Evolutionary conservation across 192 early-diverging fungal genomes (phyloP).

Genomic region (Paraglomus brasilianum): DNA sequence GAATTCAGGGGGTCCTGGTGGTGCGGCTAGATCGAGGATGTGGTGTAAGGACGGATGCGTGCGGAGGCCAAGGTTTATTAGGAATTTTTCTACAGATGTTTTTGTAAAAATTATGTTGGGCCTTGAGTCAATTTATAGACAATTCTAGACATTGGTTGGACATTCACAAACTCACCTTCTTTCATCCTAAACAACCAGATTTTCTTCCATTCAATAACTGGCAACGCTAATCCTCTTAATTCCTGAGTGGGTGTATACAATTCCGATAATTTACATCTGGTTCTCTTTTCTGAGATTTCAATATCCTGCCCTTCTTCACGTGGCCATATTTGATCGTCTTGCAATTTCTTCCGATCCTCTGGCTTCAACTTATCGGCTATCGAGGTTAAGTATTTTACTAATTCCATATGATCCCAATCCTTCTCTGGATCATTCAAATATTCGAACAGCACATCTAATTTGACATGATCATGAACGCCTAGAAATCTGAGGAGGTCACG

Average conservation of each 20-base stretch:
- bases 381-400: slow-evolving; percentile 79
- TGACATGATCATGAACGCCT: slow-evolving; percentile 83
- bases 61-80: slow-evolving; percentile 51
- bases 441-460: slow-evolving; percentile 82
- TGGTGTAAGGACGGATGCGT: slow-evolving; percentile 39
- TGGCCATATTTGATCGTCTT: slow-evolving; percentile 68
- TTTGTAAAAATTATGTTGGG: too few relatives aligned
- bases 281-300: slow-evolving; percentile 15
- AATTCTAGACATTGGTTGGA: not conserved
- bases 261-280: slow-evolving; percentile 57
- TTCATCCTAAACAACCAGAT: slow-evolving; percentile 43
- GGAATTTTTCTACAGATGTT: slow-evolving; percentile 38
- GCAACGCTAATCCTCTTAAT: slow-evolving; percentile 58
- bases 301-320: slow-evolving; percentile 37
- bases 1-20: slow-evolving; percentile 28
- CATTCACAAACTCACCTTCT: slow-evolving; percentile 23
- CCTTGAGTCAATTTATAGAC: not conserved
- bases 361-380: slow-evolving; percentile 62
- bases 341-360: slow-evolving; percentile 60
- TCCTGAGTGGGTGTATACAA: slow-evolving; percentile 68
- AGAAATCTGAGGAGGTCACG: slow-evolving; percentile 62
- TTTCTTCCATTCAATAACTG: slow-evolving; percentile 67
- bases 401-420: slow-evolving; percentile 78
- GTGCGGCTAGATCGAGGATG: slow-evolving; percentile 44
- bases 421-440: slow-evolving; percentile 65